Percentiles rank a stretch among this genome's conserved stretches.
phyloP scores from a whole-genome alignment of 306 rosid genomes.

The Malus domestica region ASM211411v1 NC_041803.1:53684001-53684500 shows the following conservation, averaged over 20 bases:
- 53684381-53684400: neutral
- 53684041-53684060: neutral
- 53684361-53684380: neutral
- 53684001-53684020: neutral
- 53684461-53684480: neutral
- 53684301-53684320: neutral
- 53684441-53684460: neutral
- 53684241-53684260: neutral
- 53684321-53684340: neutral
- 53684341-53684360: neutral
- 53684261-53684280: neutral
- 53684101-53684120: conserved; percentile 1
- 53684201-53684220: neutral
- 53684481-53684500: too few species aligned
- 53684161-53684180: conserved; percentile 81
- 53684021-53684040: neutral
- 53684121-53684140: conserved; percentile 86
- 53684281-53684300: neutral
- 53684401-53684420: neutral
- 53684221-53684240: neutral
- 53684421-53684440: conserved; percentile 3
- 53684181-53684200: conserved; percentile 39
- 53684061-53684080: neutral
- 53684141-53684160: conserved; percentile 78
- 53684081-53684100: neutral